These are phyloP conservation scores for Xylaria bambusicola DNA, from an alignment of 495 filamentous ascomycete genomes.

Conservation along the genomic window DNA sequence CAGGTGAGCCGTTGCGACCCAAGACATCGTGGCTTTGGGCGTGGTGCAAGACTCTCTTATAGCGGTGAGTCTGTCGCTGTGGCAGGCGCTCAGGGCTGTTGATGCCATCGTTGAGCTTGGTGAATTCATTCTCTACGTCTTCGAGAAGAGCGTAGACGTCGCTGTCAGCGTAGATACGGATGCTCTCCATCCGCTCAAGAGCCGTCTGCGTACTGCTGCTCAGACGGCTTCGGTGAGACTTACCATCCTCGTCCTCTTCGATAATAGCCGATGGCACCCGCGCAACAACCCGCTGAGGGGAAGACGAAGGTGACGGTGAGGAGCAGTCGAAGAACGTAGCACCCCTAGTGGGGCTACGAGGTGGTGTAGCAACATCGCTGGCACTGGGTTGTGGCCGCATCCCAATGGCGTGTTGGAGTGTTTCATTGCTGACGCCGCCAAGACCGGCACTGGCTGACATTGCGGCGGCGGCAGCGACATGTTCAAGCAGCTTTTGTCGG, in stretches of 20 bases:
- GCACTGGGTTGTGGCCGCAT: slow-evolving; percentile 37
- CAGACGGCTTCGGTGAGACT: slow-evolving; percentile 23
- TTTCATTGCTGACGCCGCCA: slow-evolving; percentile 39
- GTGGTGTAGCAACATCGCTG: slow-evolving; percentile 50
- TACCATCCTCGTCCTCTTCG: slow-evolving; percentile 40
- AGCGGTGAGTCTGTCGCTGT: slow-evolving; percentile 17
- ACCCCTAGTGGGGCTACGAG: slow-evolving; percentile 47
- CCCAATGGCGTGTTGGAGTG: slow-evolving; percentile 44
- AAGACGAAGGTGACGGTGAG: slow-evolving; percentile 41
- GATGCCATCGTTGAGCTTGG: slow-evolving; percentile 41
- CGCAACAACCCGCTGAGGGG: slow-evolving; percentile 45
- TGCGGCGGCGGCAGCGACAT: slow-evolving; percentile 63
- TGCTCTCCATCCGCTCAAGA: slow-evolving; percentile 56
- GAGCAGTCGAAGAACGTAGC: slow-evolving; percentile 30
- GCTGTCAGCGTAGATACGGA: slow-evolving; percentile 66
- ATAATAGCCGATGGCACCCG: slow-evolving; percentile 53
- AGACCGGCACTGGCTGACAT: slow-evolving; percentile 39
- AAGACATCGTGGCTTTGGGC: slow-evolving; percentile 45
- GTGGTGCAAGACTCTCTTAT: slow-evolving; percentile 36
- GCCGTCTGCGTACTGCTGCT: slow-evolving; percentile 27
- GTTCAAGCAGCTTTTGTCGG: slow-evolving; percentile 75
- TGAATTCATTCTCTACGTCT: slow-evolving; percentile 63
- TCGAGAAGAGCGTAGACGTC: slow-evolving; percentile 63
- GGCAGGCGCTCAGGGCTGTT: slow-evolving; percentile 17
- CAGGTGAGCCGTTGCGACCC: slow-evolving; percentile 24